Base-by-base conservation (phyloP, 768 basidiomycete genomes). In the Trametes maxima region DNA sequence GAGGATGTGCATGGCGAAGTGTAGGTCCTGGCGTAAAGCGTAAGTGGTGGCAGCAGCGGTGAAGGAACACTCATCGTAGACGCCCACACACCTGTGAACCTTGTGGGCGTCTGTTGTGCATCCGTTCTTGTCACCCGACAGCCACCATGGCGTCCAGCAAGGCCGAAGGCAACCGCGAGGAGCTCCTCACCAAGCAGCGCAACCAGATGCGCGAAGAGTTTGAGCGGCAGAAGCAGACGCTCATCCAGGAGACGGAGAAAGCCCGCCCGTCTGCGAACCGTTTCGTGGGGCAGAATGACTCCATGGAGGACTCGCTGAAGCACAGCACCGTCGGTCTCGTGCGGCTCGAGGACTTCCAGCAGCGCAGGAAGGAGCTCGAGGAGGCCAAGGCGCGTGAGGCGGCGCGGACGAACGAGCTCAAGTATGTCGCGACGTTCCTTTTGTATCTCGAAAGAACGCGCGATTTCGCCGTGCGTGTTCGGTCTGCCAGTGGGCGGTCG, bases 241-340 rank as follows among this genome's bases (percentile, higher is more conserved):
- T 94, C 72, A 86, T 92, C 68, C 85, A 82, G 71, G 95, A 97
- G 77, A 95, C 94, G 2, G 92, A 96, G 78, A 95, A 95, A 74
- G 88, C 92, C 40, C 89, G 94, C 33, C 92, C 94, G 4, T 91
- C 92, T 0, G 76, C 85, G 3, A 88, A 89, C 71, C 90, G 95
- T 62, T 98, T 98, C 74, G 91, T 96, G 39, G 93, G 94, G 1
- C 92, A 95, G 73, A 86, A 92, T 75, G 95, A 98, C 72, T 93
- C 92, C 5, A 87, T 97, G 82, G 96, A 98, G 73, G 96, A 98
- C 60, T 82, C 86, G 7, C 82, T 98, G 52, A 97, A 96, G 80
- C 82, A 93, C 63, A 88, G 82, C 50, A 98, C 96, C 1, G 86
- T 98, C 45, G 96, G 96, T 65, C 83, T 98, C 17, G 95, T 98